phyloP scores from a whole-genome alignment of 192 early-diverging fungal species.

The Chytriomyces sp. region DNA sequence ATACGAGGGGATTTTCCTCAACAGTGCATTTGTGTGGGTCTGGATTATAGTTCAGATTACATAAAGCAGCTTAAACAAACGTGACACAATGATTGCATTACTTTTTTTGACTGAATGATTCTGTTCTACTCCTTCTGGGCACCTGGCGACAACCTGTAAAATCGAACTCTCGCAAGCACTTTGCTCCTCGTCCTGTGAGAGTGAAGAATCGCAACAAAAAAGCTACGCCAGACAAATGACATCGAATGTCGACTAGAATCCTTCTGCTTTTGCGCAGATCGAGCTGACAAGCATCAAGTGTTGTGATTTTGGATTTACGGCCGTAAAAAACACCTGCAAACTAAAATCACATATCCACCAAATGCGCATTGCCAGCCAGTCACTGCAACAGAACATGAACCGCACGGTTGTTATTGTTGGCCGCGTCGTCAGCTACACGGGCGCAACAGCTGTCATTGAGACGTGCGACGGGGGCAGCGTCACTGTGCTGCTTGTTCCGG shows the following conservation, averaged over 20 bases:
- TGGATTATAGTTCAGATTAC: neutral
- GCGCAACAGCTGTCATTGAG: neutral
- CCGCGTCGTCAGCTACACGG: slow-evolving; percentile 3
- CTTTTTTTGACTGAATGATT: neutral
- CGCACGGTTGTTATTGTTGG: slow-evolving; percentile 13
- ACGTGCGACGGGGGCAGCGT: slow-evolving; percentile 24
- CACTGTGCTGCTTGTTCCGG: slow-evolving; percentile 2
- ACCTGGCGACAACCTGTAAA: neutral
- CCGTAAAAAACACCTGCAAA: neutral
- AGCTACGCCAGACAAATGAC: neutral
- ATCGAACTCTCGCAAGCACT: neutral
- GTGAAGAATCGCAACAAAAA: neutral
- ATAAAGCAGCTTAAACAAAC: too few relatives aligned
- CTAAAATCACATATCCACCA: neutral
- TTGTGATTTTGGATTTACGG: neutral
- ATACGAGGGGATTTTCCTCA: neutral
- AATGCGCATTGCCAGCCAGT: slow-evolving; percentile 4
- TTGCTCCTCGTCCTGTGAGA: too few relatives aligned
- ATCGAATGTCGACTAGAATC: neutral
- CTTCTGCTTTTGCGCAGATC: neutral
- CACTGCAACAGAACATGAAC: slow-evolving; percentile 12
- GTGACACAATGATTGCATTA: too few relatives aligned
- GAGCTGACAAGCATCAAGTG: neutral
- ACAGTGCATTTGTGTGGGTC: neutral
- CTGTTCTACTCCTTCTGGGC: neutral